Conservation (phyloP, 768 basidiomycete genomes). For the Tephrocybe sp. region DNA sequence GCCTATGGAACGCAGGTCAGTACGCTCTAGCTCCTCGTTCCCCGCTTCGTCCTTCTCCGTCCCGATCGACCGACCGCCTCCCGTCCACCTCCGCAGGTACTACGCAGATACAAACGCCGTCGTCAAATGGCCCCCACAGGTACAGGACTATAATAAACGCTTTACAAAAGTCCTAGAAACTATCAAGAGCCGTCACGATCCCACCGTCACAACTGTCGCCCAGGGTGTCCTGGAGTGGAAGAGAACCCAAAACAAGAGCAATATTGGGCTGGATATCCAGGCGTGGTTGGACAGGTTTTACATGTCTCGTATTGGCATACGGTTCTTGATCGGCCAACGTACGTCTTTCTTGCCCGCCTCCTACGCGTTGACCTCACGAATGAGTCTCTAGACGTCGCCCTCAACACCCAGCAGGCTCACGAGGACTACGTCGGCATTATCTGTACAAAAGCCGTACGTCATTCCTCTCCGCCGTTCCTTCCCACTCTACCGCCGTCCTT, state of each 20-base stretch:
- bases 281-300: constrained; percentile 97
- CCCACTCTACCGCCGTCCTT: neutral
- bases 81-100: constrained; percentile 76
- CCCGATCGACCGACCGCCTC: no score
- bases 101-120: constrained; percentile 73
- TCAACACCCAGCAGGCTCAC: constrained; percentile 90
- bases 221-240: constrained; percentile 99
- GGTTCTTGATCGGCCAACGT: constrained; percentile 97
- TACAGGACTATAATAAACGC: constrained; percentile 87
- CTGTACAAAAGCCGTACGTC: constrained; percentile 81
- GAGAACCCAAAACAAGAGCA: constrained; percentile 58
- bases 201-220: constrained; percentile 94
- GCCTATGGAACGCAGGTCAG: constrained; percentile 80
- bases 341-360: constrained; percentile 29
- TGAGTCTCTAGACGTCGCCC: constrained; percentile 70
- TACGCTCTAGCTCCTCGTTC: constrained; percentile 9
- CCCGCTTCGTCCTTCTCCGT: no score
- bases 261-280: constrained; percentile 86
- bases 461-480: neutral
- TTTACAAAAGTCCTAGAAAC: constrained; percentile 86
- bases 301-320: constrained; percentile 92
- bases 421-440: constrained; percentile 96
- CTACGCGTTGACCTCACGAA: neutral
- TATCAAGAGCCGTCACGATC: constrained; percentile 95
- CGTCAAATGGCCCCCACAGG: constrained; percentile 84